Percentiles rank a stretch among this genome's conserved stretches.
phyloP scores from a whole-genome alignment of 2,329 filamentous ascomycete species.

The Orbilia ellipsospora region DNA sequence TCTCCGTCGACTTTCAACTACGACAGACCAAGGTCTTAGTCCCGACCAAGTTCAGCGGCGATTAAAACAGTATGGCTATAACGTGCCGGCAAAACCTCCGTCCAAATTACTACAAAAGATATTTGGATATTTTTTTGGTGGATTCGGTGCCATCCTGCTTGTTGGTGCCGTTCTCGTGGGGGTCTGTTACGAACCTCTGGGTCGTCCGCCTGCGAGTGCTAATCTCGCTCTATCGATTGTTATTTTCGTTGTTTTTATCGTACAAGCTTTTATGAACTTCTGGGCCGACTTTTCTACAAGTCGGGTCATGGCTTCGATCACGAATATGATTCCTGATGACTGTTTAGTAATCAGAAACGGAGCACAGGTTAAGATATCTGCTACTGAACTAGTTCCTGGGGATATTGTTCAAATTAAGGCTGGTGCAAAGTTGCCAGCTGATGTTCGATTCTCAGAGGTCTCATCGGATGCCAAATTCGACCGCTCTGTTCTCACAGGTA shows the following conservation, averaged over 20 bases:
- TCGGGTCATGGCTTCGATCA: constrained; percentile 81
- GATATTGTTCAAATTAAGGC: constrained; percentile 76
- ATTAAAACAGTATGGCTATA: constrained; percentile 72
- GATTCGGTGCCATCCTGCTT: constrained; percentile 78
- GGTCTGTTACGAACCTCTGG: constrained; percentile 79
- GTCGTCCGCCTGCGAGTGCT: constrained; percentile 75
- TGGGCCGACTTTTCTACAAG: constrained; percentile 80
- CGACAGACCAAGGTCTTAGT: constrained; percentile 43
- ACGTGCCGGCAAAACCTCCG: constrained; percentile 74
- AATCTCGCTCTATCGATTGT: constrained; percentile 80
- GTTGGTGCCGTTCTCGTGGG: constrained; percentile 78
- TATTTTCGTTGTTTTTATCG: constrained; percentile 73
- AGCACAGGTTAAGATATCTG: constrained; percentile 65
- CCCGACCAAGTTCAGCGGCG: constrained; percentile 31
- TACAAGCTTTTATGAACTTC: constrained; percentile 70
- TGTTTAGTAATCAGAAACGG: constrained; percentile 74
- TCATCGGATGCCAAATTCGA: constrained; percentile 79
- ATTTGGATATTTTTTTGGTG: constrained; percentile 78
- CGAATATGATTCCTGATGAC: constrained; percentile 80
- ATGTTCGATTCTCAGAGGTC: constrained; percentile 75
- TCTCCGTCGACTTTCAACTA: constrained; percentile 43
- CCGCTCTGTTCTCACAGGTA: constrained; percentile 76
- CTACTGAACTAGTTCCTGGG: constrained; percentile 75
- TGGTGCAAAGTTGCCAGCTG: constrained; percentile 79
- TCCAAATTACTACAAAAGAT: constrained; percentile 71